Conservation (phyloP, 352 stramenopile species). For the Bremia lactucae region DNA sequence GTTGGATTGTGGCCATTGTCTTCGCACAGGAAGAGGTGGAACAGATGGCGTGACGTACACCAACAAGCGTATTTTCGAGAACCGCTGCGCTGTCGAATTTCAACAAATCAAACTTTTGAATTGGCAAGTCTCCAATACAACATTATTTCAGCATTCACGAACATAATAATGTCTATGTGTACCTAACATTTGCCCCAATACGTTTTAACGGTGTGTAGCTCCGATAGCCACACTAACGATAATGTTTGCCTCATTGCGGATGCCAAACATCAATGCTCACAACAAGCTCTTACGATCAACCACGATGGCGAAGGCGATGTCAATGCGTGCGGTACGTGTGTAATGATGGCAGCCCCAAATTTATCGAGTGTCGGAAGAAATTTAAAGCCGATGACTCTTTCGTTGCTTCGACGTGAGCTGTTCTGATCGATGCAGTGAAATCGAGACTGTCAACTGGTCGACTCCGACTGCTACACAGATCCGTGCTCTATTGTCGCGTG, state of each 20-base stretch:
- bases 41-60: slow-evolving; percentile 41
- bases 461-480: slow-evolving; percentile 40
- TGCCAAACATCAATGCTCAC: slow-evolving; percentile 17
- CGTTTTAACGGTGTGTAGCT: slow-evolving; percentile 27
- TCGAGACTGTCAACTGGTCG: slow-evolving; percentile 35
- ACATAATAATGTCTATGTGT: slow-evolving; percentile 19
- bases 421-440: slow-evolving; percentile 31
- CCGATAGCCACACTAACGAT: slow-evolving; percentile 28
- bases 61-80: too few relatives aligned
- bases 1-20: too few relatives aligned
- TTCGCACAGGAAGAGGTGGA: too few relatives aligned
- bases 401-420: slow-evolving; percentile 38
- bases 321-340: slow-evolving; percentile 31
- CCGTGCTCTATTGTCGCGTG: slow-evolving; percentile 51
- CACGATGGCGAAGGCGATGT: slow-evolving; percentile 38
- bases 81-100: slow-evolving; percentile 29
- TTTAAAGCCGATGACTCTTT: slow-evolving; percentile 8
- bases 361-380: slow-evolving; percentile 35
- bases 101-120: slow-evolving; percentile 21
- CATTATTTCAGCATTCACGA: too few relatives aligned
- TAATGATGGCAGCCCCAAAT: slow-evolving; percentile 29
- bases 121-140: slow-evolving; percentile 31
- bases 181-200: slow-evolving; percentile 27
- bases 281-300: slow-evolving; percentile 19
- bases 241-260: slow-evolving; percentile 34